Evolutionary conservation across 2,329 filamentous ascomycete genomes (phyloP).

Genomic region (Talaromyces sp.): DNA sequence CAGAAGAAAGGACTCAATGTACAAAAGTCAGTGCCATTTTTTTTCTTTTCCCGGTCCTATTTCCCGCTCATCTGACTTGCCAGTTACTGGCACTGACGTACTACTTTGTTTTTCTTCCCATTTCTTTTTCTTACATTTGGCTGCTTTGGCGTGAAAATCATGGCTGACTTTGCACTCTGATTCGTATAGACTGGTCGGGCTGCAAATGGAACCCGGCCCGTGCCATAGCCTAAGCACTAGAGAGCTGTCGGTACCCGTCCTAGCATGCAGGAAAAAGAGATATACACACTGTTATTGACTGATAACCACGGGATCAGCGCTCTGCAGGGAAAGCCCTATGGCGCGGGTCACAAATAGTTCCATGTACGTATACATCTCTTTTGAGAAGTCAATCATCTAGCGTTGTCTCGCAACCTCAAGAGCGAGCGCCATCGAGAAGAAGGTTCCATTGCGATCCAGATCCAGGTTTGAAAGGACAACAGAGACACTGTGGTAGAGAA

Average conservation of each 20-base stretch:
- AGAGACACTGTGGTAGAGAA: background rate
- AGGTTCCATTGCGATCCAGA: background rate
- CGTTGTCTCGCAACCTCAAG: background rate
- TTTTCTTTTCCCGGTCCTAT: background rate
- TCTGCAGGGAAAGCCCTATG: background rate
- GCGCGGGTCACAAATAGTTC: background rate
- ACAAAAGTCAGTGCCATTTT: background rate
- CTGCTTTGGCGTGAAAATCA: background rate
- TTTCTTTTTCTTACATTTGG: background rate
- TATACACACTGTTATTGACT: background rate
- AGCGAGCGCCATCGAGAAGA: background rate
- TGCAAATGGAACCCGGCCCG: background rate
- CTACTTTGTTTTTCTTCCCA: background rate
- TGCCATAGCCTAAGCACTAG: background rate
- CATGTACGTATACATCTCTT: background rate
- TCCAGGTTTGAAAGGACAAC: background rate
- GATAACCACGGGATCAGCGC: background rate
- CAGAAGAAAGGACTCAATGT: background rate
- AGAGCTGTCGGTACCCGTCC: background rate
- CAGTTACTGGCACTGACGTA: background rate
- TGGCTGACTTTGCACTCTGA: background rate
- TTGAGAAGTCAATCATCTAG: background rate
- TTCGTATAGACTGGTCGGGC: background rate
- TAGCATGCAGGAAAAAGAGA: background rate
- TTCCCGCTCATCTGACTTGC: background rate